Percentiles rank a stretch among this genome's conserved stretches.
phyloP scores from a whole-genome alignment of 2,329 filamentous ascomycete genomes.

The Shiraia sp. region DNA sequence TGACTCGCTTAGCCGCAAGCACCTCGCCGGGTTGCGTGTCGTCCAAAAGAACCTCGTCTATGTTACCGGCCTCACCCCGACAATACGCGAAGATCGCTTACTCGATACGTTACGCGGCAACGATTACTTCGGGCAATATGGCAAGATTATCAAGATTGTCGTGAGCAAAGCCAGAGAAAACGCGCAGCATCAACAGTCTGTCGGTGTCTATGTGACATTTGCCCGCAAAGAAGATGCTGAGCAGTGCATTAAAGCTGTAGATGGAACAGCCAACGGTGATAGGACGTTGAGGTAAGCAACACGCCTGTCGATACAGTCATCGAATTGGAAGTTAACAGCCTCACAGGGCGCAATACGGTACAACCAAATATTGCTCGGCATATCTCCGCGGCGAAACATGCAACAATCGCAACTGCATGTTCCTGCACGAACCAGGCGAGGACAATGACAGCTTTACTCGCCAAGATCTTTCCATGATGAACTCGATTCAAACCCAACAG shows the following conservation, averaged over 20 bases:
- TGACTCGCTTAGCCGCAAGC: constrained; percentile 93
- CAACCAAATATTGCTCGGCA: constrained; percentile 97
- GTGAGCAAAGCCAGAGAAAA: constrained; percentile 92
- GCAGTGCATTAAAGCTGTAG: constrained; percentile 86
- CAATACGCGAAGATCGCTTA: constrained; percentile 87
- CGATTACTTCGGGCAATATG: constrained; percentile 97
- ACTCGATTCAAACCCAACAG: constrained; percentile 80
- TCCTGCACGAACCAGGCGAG: constrained; percentile 96
- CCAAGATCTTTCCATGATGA: constrained; percentile 92
- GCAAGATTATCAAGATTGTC: constrained; percentile 97
- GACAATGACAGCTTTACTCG: constrained; percentile 96
- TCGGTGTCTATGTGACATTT: constrained; percentile 99
- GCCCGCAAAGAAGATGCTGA: constrained; percentile 88
- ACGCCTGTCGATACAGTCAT: not conserved
- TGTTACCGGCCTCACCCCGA: constrained; percentile 90
- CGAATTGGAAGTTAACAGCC: constrained; percentile 19
- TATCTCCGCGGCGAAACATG: constrained; percentile 94
- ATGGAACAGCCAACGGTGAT: constrained; percentile 90
- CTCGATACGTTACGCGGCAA: constrained; percentile 86
- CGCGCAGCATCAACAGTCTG: constrained; percentile 72
- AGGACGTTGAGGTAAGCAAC: constrained; percentile 70
- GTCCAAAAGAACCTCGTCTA: constrained; percentile 99
- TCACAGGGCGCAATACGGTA: constrained; percentile 72
- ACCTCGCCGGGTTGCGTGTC: constrained; percentile 90
- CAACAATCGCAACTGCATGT: constrained; percentile 96